Percentiles rank a stretch among this genome's conserved stretches.
Conservation (phyloP, 75 land plant genomes). For the Gnetum montanum region DNA sequence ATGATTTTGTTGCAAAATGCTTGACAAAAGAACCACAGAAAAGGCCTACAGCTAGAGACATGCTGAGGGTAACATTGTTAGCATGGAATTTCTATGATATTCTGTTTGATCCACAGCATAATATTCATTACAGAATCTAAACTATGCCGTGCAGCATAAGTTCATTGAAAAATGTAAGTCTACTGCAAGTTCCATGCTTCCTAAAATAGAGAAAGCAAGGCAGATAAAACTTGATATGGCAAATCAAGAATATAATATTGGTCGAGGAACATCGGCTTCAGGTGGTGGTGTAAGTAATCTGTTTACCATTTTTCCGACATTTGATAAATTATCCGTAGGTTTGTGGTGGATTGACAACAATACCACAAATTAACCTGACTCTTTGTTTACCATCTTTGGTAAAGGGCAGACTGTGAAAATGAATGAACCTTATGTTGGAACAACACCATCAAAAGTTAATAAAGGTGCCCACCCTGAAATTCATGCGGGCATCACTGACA, state of each 20-base stretch:
- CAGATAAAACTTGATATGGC: conserved; percentile 57
- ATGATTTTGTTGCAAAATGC: conserved; percentile 93
- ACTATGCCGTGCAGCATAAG: conserved; percentile 54
- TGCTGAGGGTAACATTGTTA: conserved; percentile 54
- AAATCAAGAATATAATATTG: conserved; percentile 37
- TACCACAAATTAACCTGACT: no score
- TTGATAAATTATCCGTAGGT: no score
- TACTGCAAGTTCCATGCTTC: conserved; percentile 79
- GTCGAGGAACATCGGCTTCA: conserved; percentile 25
- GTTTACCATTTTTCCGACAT: no score
- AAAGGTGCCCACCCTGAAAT: conserved; percentile 15
- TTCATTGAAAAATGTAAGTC: conserved; percentile 88
- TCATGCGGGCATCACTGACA: conserved; percentile 1
- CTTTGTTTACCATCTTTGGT: conserved; percentile 5
- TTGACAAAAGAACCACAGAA: conserved; percentile 91
- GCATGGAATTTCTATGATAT: not conserved
- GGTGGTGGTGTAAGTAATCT: conserved; percentile 24
- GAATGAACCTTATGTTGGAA: conserved; percentile 37
- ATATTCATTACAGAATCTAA: not conserved
- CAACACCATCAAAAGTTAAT: conserved; percentile 52
- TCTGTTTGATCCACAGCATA: not conserved
- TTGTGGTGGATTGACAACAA: no score
- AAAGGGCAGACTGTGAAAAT: conserved; percentile 35
- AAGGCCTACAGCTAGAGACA: conserved; percentile 82
- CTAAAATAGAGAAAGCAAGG: conserved; percentile 85